Evolutionary conservation across 768 basidiomycete species (phyloP).

Genomic region (Podaxis carcinomalis): DNA sequence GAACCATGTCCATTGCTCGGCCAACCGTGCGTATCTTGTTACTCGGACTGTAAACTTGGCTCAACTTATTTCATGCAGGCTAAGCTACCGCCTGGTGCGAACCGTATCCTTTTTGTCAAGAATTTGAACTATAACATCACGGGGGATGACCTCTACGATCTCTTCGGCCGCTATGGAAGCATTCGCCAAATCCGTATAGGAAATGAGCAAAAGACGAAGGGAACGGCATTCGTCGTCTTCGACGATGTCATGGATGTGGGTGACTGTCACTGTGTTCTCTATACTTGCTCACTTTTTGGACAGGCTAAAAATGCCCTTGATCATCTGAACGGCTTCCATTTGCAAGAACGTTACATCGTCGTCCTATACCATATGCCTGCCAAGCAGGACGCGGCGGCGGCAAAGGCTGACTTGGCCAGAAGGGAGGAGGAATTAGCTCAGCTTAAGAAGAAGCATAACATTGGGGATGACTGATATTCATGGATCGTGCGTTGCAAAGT

Average conservation of each 20-base stretch:
- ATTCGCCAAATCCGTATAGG: slow-evolving; percentile 95
- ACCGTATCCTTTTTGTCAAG: slow-evolving; percentile 90
- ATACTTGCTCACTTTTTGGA: slow-evolving; percentile 4
- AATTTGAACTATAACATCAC: slow-evolving; percentile 91
- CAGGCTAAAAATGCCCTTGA: slow-evolving; percentile 97
- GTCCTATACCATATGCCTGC: slow-evolving; percentile 97
- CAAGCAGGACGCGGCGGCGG: slow-evolving; percentile 91
- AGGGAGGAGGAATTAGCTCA: slow-evolving; percentile 87
- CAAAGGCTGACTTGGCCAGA: slow-evolving; percentile 87
- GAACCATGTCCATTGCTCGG: slow-evolving; percentile 60
- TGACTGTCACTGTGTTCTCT: slow-evolving; percentile 10
- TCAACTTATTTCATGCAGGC: slow-evolving; percentile 37
- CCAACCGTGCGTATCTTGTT: slow-evolving; percentile 49
- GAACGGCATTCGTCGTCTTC: slow-evolving; percentile 95
- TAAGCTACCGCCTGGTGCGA: slow-evolving; percentile 89
- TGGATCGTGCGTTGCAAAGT: not conserved
- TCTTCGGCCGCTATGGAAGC: slow-evolving; percentile 96
- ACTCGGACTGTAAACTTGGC: not conserved
- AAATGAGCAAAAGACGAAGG: slow-evolving; percentile 87
- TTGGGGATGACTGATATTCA: slow-evolving; percentile 60
- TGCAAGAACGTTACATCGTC: slow-evolving; percentile 97
- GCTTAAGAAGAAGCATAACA: slow-evolving; percentile 83
- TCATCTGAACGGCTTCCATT: slow-evolving; percentile 95
- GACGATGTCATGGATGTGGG: slow-evolving; percentile 94
- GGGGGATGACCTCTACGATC: slow-evolving; percentile 92